Conservation (phyloP, 2,329 filamentous ascomycete species). For the Colletotrichum liriopes region DNA sequence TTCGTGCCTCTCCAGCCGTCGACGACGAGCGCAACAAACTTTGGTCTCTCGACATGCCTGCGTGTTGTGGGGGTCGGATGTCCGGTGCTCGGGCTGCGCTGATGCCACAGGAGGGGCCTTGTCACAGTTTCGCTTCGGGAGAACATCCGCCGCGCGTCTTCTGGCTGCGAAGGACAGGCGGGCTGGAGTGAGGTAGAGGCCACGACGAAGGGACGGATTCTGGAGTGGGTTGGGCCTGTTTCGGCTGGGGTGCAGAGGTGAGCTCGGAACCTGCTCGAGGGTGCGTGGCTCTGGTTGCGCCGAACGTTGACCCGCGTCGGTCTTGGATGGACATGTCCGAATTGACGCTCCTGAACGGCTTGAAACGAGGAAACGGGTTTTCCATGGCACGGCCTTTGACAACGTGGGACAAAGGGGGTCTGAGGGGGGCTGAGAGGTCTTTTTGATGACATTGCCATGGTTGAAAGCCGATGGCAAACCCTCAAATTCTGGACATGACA, state of each 20-base stretch:
- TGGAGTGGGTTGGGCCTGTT: background rate
- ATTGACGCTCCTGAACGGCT: background rate
- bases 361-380: background rate
- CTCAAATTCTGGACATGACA: background rate
- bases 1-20: background rate
- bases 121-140: conserved; percentile 7
- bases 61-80: background rate
- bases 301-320: too few relatives aligned
- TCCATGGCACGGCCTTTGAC: background rate
- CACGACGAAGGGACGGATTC: background rate
- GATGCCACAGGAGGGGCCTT: conserved; percentile 3
- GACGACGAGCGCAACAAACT: background rate
- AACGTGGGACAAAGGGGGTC: background rate
- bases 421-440: background rate
- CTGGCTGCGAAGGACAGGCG: background rate
- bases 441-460: background rate
- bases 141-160: conserved; percentile 15
- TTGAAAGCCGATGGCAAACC: background rate
- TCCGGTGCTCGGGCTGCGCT: conserved; percentile 29
- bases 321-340: background rate
- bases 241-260: background rate
- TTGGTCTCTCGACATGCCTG: background rate
- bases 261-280: background rate
- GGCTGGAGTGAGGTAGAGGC: background rate
- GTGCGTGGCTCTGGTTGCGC: background rate